These are phyloP conservation scores for Gonapodya sp. DNA, from an alignment of 192 early-diverging fungal genomes.

Conservation along the genomic window DNA sequence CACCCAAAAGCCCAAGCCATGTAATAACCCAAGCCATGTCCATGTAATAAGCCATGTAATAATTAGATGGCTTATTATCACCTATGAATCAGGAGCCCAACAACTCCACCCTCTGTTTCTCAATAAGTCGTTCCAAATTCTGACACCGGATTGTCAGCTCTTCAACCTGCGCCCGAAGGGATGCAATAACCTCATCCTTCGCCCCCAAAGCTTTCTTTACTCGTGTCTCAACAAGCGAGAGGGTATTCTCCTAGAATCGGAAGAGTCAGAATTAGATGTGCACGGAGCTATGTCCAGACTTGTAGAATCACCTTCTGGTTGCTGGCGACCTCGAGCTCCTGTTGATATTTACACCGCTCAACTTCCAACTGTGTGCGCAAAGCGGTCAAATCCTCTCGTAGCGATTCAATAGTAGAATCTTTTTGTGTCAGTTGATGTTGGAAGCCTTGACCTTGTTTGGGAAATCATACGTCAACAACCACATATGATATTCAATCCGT, in stretches of 20 bases:
- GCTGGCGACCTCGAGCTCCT: constrained; percentile 19
- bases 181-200: constrained; percentile 34
- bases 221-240: constrained; percentile 31
- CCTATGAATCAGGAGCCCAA: constrained; percentile 10
- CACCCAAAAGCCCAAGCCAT: too few relatives aligned
- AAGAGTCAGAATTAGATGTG: neutral
- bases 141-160: constrained; percentile 25
- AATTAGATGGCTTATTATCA: too few relatives aligned
- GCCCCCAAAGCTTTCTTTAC: constrained; percentile 24
- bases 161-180: constrained; percentile 28
- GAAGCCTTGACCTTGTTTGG: neutral
- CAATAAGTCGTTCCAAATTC: constrained; percentile 36
- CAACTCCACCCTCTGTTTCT: constrained; percentile 38
- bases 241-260: constrained; percentile 28
- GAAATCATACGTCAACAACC: constrained; percentile 17
- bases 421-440: constrained; percentile 21
- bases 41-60: too few relatives aligned
- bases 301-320: constrained; percentile 33
- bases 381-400: constrained; percentile 18
- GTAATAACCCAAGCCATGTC: too few relatives aligned
- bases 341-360: constrained; percentile 12
- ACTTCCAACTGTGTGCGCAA: constrained; percentile 19
- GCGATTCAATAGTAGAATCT: constrained; percentile 14
- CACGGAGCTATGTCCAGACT: constrained; percentile 4
- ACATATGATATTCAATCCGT: too few relatives aligned